phyloP scores from a whole-genome alignment of 441 rosid genomes.

The Daphne laureola region DNA sequence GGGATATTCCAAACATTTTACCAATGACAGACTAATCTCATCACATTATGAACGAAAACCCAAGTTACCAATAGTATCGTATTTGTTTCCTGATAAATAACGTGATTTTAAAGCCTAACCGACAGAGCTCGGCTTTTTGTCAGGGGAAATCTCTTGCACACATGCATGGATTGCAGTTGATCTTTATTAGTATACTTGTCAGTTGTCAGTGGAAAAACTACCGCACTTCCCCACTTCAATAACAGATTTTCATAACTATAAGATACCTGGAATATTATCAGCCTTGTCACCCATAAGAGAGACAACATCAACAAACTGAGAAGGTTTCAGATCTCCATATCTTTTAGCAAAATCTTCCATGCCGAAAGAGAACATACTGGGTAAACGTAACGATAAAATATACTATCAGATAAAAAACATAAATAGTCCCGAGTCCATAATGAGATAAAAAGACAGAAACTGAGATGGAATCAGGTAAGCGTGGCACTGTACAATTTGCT shows the following conservation, averaged over 20 bases:
- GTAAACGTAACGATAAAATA: conserved; percentile 18
- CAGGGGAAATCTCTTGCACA: too few species aligned
- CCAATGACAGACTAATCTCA: background rate
- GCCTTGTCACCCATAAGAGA: conserved; percentile 82
- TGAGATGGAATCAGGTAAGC: too few species aligned
- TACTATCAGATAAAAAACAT: too few species aligned
- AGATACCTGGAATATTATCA: conserved; percentile 88
- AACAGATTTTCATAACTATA: background rate
- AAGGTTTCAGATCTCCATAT: conserved; percentile 65
- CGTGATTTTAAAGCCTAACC: background rate
- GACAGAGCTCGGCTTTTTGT: too few species aligned
- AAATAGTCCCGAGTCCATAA: background rate
- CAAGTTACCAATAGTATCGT: background rate
- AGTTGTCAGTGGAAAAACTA: too few species aligned
- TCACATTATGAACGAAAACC: background rate
- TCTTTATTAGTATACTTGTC: too few species aligned
- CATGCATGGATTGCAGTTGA: too few species aligned
- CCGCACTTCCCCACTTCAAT: too few species aligned
- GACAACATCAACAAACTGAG: conserved; percentile 84
- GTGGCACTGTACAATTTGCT: too few species aligned
- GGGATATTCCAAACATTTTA: conserved; percentile 4
- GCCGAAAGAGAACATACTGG: conserved; percentile 93
- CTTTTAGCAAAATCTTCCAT: conserved; percentile 83
- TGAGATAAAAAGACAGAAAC: too few species aligned
- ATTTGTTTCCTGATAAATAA: background rate